These are phyloP conservation scores for Pseudogymnoascus sp. DNA, from an alignment of 2,329 filamentous ascomycete genomes.

Conservation along the genomic window DNA sequence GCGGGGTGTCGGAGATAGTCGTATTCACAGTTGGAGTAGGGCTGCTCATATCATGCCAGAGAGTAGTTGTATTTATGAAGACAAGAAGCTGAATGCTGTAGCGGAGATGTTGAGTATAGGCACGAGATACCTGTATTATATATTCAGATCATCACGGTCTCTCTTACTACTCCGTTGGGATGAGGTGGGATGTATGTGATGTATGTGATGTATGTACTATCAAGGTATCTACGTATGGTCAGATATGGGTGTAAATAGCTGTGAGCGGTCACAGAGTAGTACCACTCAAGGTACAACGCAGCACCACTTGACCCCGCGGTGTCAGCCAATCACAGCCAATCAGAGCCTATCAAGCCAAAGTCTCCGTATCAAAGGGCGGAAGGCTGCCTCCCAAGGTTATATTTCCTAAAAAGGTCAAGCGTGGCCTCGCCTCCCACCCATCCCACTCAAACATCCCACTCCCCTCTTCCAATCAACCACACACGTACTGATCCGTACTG, in stretches of 20 bases:
- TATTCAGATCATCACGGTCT: constrained; percentile 1
- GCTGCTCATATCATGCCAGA: constrained; percentile 4
- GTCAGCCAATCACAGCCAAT: not conserved
- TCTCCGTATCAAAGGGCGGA: not conserved
- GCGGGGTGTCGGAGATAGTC: constrained; percentile 8
- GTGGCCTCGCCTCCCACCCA: not conserved
- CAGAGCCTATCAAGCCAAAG: not conserved
- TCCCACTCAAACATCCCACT: constrained; percentile 6
- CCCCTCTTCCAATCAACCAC: constrained; percentile 5
- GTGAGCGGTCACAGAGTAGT: not conserved
- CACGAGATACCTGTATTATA: not conserved
- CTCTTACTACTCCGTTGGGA: constrained; percentile 4
- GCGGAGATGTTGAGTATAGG: not conserved
- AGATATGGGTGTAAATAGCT: not conserved
- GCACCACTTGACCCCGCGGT: constrained; percentile 6
- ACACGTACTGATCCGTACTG: not conserved
- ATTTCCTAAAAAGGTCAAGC: not conserved
- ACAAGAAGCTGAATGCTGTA: not conserved
- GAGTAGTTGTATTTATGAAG: not conserved
- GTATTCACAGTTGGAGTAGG: not conserved
- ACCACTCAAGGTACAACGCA: constrained; percentile 7
- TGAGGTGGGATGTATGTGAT: not conserved
- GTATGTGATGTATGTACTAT: not conserved
- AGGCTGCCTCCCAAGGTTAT: not conserved
- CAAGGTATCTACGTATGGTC: not conserved